Conservation (phyloP, 2,329 filamentous ascomycete genomes). For the Pseudogymnoascus sp. region DNA sequence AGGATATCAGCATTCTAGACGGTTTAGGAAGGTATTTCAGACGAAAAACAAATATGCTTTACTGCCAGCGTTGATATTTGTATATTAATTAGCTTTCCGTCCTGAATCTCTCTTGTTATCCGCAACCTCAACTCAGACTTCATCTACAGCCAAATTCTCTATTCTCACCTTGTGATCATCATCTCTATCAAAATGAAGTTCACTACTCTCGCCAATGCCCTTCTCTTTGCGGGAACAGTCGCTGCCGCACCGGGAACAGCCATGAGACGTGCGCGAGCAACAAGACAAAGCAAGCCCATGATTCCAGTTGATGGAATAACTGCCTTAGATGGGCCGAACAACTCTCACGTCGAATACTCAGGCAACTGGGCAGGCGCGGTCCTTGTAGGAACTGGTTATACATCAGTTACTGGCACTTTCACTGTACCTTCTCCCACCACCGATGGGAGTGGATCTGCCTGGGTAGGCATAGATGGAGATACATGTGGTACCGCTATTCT, state of each 20-base stretch:
- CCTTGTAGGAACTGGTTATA: conserved; percentile 43
- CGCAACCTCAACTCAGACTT: background rate
- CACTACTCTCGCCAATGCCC: conserved; percentile 31
- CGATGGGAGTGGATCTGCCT: conserved; percentile 43
- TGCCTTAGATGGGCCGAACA: conserved; percentile 28
- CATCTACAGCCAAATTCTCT: background rate
- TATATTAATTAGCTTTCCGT: background rate
- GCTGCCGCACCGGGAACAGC: conserved; percentile 39
- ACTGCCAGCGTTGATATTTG: background rate
- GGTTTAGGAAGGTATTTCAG: background rate
- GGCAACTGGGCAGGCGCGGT: conserved; percentile 55
- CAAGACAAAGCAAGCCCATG: conserved; percentile 24
- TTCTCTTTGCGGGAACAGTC: conserved; percentile 35
- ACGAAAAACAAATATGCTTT: background rate
- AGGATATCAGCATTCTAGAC: background rate
- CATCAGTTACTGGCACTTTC: conserved; percentile 45
- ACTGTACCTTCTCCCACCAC: conserved; percentile 43
- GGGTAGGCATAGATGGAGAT: conserved; percentile 57
- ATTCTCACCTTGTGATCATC: background rate
- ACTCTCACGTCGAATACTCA: conserved; percentile 41
- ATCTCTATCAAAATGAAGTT: conserved; percentile 41
- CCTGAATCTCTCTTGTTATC: background rate
- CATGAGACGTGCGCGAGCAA: conserved; percentile 30
- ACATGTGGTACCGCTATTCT: conserved; percentile 47
- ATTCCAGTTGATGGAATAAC: conserved; percentile 28